Conservation (phyloP, 2,329 filamentous ascomycete species). For the Trichoderma polysporum region DNA sequence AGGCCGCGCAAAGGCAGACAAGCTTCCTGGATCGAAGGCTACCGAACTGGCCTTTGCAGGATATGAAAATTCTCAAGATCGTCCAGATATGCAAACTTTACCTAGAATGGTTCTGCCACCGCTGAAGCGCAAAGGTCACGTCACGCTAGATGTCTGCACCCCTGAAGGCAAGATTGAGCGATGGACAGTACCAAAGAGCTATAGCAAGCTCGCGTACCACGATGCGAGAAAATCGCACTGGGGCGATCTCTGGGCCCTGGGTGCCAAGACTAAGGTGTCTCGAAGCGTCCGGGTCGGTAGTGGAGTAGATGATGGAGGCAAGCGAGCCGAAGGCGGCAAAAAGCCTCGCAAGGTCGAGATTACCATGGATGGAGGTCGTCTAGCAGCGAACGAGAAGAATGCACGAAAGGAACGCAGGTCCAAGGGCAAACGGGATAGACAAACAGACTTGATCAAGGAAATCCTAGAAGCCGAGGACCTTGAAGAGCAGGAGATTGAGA, state of each 20-base stretch:
- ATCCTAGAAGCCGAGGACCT: constrained; percentile 37
- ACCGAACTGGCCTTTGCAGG: constrained; percentile 70
- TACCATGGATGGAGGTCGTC: constrained; percentile 36
- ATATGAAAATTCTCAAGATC: constrained; percentile 54
- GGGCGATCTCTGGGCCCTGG: constrained; percentile 95
- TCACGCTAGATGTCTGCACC: constrained; percentile 89
- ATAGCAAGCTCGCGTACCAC: constrained; percentile 78
- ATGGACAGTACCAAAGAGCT: constrained; percentile 86
- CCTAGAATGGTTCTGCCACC: constrained; percentile 78
- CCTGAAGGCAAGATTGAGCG: constrained; percentile 81
- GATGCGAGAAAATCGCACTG: constrained; percentile 87
- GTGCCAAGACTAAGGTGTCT: constrained; percentile 77
- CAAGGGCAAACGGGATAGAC: constrained; percentile 42
- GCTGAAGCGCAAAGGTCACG: constrained; percentile 83
- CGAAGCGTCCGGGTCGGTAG: constrained; percentile 62
- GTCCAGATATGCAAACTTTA: constrained; percentile 63
- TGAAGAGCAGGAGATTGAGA: constrained; percentile 33
- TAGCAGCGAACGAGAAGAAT: constrained; percentile 41
- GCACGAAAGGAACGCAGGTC: constrained; percentile 38
- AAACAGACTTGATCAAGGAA: constrained; percentile 43
- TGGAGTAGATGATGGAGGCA: constrained; percentile 47
- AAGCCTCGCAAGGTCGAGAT: constrained; percentile 41
- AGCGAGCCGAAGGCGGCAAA: constrained; percentile 43
- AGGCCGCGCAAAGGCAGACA: constrained; percentile 50
- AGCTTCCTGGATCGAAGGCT: constrained; percentile 52